Base-by-base conservation (phyloP, 2,329 filamentous ascomycete species). In the Sarocladium kiliense region DNA sequence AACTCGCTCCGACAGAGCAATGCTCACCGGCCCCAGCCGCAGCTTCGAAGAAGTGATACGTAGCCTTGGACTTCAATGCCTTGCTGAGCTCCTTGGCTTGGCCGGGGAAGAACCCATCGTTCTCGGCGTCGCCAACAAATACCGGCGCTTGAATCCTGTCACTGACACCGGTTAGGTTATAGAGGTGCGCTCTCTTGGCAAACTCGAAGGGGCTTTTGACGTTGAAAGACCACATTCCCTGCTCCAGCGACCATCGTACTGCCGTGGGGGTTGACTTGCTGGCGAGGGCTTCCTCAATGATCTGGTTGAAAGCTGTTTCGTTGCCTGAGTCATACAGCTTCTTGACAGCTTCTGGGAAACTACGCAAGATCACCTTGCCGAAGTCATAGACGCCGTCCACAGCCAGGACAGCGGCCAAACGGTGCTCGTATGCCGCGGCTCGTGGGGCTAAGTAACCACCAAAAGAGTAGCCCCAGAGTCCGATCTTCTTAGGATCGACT, bases 401-500 rank as follows among this genome's bases (percentile, higher is more conserved):
- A 14, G 66, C 59, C 30, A 75, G 58, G 11, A 45, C 41, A 1
- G 74, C 75, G 0, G 66, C 63, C 10, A 77, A 57, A 2, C 74
- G 70, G 50, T 66, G 69, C 56, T 78, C 75, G 57, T 73, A 74
- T 0, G 73, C 72, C 0, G 74, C 74, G 1, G 73, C 75, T 3
- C 73, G 68, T 1, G 70, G 60, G 3, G 66, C 68, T 0, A 77
- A 66, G 23, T 65, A 69, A 0, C 74, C 74, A 3, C 74, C 73
- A 44, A 77, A 67, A 1, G 73, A 76, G 54, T 68, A 61, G 12
- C 75, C 76, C 21, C 74, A 45, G 1, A 77, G 61, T 3, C 60
- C 74, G 2, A 77, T 37, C 27, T 67, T 56, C 61, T 60, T 44
- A 7, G 53, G 26, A 54, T 73, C 67, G 4, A 75, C 71, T 4